Evolutionary conservation across 2,329 filamentous ascomycete genomes (phyloP).

Genomic region (Stagonosporopsis vannaccii): DNA sequence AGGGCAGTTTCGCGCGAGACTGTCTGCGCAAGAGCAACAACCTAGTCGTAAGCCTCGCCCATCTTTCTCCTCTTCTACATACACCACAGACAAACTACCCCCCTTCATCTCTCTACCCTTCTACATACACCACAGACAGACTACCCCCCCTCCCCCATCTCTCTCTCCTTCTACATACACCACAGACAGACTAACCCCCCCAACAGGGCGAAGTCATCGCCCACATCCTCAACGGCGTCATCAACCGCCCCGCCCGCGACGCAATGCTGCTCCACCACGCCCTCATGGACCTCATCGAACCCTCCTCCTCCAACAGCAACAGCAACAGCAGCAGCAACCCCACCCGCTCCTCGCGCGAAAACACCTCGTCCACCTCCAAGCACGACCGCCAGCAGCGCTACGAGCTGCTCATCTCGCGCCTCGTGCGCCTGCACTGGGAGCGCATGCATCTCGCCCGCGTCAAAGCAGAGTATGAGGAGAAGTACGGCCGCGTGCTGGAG

Average conservation of each 20-base stretch:
- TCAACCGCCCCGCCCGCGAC: constrained; percentile 93
- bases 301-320: constrained; percentile 14
- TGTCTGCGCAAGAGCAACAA: constrained; percentile 90
- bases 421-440: constrained; percentile 95
- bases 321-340: no score
- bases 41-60: constrained; percentile 77
- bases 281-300: constrained; percentile 64
- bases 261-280: constrained; percentile 91
- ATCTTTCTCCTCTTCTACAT: neutral
- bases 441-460: constrained; percentile 79
- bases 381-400: constrained; percentile 67
- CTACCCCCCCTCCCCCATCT: neutral
- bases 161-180: neutral
- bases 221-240: constrained; percentile 94
- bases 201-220: constrained; percentile 89
- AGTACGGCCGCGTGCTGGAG: constrained; percentile 77
- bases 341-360: constrained; percentile 28
- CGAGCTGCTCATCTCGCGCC: constrained; percentile 84
- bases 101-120: neutral
- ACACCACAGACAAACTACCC: neutral
- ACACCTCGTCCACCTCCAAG: constrained; percentile 31
- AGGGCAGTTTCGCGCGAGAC: constrained; percentile 84
- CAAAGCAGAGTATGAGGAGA: constrained; percentile 78
- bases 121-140: neutral
- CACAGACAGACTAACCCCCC: neutral